Base-by-base conservation (phyloP, 768 basidiomycete genomes). In the Tulasnella sp. region DNA sequence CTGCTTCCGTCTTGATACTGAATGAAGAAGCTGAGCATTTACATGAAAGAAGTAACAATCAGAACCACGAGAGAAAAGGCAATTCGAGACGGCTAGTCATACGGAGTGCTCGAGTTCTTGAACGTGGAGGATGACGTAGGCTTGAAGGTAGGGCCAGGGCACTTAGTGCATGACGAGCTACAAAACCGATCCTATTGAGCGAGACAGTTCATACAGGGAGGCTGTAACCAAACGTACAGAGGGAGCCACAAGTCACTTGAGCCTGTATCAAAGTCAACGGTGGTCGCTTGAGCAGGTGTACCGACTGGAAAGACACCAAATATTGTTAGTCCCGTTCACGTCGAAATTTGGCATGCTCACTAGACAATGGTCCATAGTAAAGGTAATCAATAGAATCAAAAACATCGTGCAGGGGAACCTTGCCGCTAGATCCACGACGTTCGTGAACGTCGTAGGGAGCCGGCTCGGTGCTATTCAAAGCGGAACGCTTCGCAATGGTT, bases 231-330 rank as follows among this genome's bases (percentile, higher is more conserved):
- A 19, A 17, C 63, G 17, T 35, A 65, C 63, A 65, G 17, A 36
- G 63, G 63, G 63, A 65, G 32, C 63, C 63, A 65, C n/a, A 72
- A 39, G 35, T 72, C 71, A 39, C 59, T 26, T 37, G 59, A 63
- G 19, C 78, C 78, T 35, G 71, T 72, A 36, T 72, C 71, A 41
- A 72, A 72, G 71, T 72, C 71, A 17, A 72, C 71, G 8, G 71
- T 72, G 26, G 44, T 12, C 12, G 36, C 34, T 62, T 72, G 71
- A 5, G 63, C 22, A 2, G 71, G 71, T 8, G 71, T 72, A 9
- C 71, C 71, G 41, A 72, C 63, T 65, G 32, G 63, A 22, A 19
- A 29, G 34, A 8, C n/a, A 65, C 34, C 7, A 22, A 62, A 62
- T 62, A 11, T 22, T 62, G 59, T 62, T 32, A 62, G 59, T n/a